Percentiles rank a stretch among this genome's conserved stretches.
These are phyloP conservation scores for Xylaria castorea DNA, from an alignment of 495 filamentous ascomycete genomes.

Conservation along the genomic window DNA sequence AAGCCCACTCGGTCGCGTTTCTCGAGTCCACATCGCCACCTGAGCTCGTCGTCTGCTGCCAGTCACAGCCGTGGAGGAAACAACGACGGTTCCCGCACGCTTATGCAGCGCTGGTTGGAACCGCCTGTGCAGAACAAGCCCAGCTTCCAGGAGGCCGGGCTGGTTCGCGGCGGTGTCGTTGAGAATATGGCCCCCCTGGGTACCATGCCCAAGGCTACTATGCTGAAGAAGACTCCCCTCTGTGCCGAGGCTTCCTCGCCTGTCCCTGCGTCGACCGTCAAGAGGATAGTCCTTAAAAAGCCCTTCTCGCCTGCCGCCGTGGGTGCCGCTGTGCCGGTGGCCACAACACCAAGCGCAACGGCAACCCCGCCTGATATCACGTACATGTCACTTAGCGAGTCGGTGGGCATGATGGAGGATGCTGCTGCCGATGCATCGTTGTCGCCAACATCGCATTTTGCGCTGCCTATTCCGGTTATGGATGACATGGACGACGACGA, in stretches of 20 bases:
- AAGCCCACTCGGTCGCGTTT: constrained; percentile 58
- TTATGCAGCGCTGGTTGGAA: constrained; percentile 71
- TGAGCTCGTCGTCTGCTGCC: constrained; percentile 40
- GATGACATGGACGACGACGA: constrained; percentile 34
- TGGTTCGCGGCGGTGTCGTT: constrained; percentile 67
- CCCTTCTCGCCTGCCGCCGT: constrained; percentile 30
- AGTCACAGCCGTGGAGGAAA: constrained; percentile 42
- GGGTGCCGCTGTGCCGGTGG: constrained; percentile 27
- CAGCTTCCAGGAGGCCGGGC: constrained; percentile 72
- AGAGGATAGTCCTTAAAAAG: constrained; percentile 52
- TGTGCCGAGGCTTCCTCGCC: constrained; percentile 33
- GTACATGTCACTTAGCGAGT: constrained; percentile 16
- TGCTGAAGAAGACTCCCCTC: constrained; percentile 48
- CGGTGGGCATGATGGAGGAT: constrained; percentile 3
- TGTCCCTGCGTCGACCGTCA: constrained; percentile 35
- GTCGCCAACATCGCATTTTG: constrained; percentile 35
- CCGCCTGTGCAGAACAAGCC: constrained; percentile 70
- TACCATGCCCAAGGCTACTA: constrained; percentile 60
- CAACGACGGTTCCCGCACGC: constrained; percentile 42
- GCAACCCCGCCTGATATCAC: constrained; percentile 21
- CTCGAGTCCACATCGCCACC: constrained; percentile 58
- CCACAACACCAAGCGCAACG: constrained; percentile 23
- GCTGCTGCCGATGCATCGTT: constrained; percentile 25
- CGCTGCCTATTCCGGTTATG: constrained; percentile 21
- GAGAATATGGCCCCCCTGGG: constrained; percentile 76